Evolutionary conservation across 164 flowering plant genomes (phyloP).

Genomic region (Hamamelis virginiana): DNA sequence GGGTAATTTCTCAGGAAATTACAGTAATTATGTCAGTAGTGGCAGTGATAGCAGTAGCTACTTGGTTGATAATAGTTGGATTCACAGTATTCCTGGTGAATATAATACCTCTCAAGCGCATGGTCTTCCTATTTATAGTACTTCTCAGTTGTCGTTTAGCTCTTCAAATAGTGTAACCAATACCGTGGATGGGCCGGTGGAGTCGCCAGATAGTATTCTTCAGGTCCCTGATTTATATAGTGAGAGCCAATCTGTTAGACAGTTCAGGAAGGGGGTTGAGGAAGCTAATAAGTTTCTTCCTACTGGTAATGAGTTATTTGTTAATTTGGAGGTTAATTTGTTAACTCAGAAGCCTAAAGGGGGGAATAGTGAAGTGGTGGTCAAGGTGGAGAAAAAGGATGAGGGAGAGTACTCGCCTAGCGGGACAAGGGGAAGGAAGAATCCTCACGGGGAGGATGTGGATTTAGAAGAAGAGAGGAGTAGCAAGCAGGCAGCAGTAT

Average conservation of each 20-base stretch:
- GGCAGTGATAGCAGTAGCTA: constrained; percentile 8
- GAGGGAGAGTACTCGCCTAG: constrained; percentile 18
- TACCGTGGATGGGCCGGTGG: constrained; percentile 39
- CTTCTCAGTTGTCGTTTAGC: constrained; percentile 35
- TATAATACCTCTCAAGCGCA: constrained; percentile 14
- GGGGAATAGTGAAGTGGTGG: constrained; percentile 9
- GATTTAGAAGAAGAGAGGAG: constrained; percentile 57
- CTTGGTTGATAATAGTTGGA: constrained; percentile 22
- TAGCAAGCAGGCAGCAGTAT: constrained; percentile 63
- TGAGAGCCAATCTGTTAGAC: constrained; percentile 54
- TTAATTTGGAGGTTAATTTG: constrained; percentile 19
- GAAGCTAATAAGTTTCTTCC: constrained; percentile 77
- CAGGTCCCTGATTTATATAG: constrained; percentile 35
- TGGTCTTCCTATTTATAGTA: constrained; percentile 7
- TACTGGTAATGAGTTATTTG: constrained; percentile 21
- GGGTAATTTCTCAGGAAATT: constrained; percentile 16
- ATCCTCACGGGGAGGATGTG: constrained; percentile 35
- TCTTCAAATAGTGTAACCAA: constrained; percentile 36
- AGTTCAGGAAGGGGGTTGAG: constrained; percentile 67
- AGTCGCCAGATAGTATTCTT: constrained; percentile 45
- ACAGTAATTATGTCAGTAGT: constrained; percentile 2
- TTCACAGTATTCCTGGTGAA: constrained; percentile 13
- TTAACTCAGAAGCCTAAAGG: constrained; percentile 7
- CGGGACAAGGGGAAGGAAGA: constrained; percentile 51
- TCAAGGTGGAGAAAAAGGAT: constrained; percentile 33